Base-by-base conservation (phyloP, 2,329 filamentous ascomycete genomes). In the Cercospora sojina region DNA sequence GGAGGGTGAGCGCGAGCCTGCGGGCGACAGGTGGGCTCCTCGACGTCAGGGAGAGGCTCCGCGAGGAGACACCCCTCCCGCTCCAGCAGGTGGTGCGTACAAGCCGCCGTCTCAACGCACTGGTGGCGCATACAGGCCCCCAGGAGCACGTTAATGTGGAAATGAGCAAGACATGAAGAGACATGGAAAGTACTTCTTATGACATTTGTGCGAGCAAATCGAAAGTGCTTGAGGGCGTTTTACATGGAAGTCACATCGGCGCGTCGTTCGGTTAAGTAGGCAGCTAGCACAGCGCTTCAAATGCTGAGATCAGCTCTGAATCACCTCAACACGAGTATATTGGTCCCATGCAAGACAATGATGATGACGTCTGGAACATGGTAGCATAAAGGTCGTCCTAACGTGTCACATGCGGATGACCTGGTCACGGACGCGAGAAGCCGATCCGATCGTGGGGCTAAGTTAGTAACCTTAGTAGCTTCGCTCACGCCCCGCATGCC, bases 121-220 rank as follows among this genome's bases (percentile, higher is more conserved):
- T 55, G 72, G 72, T 35, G 73, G 71, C 27, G 72, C 72, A 23
- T 74, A 74, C 66, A 58, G 68, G 25, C 71, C 73, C 49, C 72
- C 73, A 57, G 72, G 72, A 8, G 67, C 65, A 29, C 65, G 69
- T 29, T 69, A 41, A 58, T 49, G 31, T 29, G 29, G 18, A 49
- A 13, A 58, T 18, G 32, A 32, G n/a, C 41, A 55, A 31, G 20
- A 20, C 49, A 38, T 43, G 16, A 43, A 62, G 38, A 41, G 53
- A 27, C 35, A 41, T 41, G 25, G 20, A 31, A 62, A 53, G 47
- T 62, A 29, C 60, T 62, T 41, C 20, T 62, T 18, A 56, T 16
- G 49, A n/a, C 9, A 56, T 56, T 35, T 31, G 60, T 53, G 47
- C 29, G 29, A 23, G 31, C 43, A 16, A 23, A 38, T 25, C 18